Evolutionary conservation across 73 alveolate species (phyloP).

Genomic region (Breviolum minutum): DNA sequence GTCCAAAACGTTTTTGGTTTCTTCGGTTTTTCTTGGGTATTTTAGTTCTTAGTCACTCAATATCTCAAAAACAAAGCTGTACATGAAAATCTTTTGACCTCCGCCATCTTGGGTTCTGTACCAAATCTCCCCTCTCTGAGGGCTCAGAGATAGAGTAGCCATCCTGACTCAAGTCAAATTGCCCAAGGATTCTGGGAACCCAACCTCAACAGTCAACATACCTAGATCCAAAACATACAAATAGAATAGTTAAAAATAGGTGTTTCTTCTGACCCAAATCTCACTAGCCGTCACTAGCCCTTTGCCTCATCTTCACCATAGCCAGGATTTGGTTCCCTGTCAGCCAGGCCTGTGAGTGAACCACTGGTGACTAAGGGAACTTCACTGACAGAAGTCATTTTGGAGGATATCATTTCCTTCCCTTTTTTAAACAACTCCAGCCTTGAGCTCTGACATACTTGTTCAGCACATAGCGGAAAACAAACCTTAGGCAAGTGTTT

Average conservation of each 20-base stretch:
- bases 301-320: slow-evolving; percentile 87
- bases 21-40: not conserved
- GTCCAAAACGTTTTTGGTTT: not conserved
- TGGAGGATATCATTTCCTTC: not conserved
- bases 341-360: slow-evolving; percentile 38
- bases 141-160: slow-evolving; percentile 75
- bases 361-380: not conserved
- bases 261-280: too few relatives aligned
- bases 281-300: too few relatives aligned
- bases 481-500: not conserved
- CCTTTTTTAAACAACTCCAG: not conserved
- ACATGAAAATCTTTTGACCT: too few relatives aligned
- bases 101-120: not conserved
- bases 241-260: too few relatives aligned
- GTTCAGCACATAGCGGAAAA: slow-evolving; percentile 85
- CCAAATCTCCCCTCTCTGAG: slow-evolving; percentile 84
- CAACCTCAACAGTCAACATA: too few relatives aligned
- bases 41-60: not conserved
- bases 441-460: slow-evolving; percentile 76
- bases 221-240: too few relatives aligned
- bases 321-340: slow-evolving; percentile 87
- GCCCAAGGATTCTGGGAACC: not conserved
- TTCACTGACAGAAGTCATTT: not conserved
- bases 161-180: not conserved
- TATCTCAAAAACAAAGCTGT: too few relatives aligned